Conservation (phyloP, 305 asterid genomes). For the Fraxinus angustifolia region DNA sequence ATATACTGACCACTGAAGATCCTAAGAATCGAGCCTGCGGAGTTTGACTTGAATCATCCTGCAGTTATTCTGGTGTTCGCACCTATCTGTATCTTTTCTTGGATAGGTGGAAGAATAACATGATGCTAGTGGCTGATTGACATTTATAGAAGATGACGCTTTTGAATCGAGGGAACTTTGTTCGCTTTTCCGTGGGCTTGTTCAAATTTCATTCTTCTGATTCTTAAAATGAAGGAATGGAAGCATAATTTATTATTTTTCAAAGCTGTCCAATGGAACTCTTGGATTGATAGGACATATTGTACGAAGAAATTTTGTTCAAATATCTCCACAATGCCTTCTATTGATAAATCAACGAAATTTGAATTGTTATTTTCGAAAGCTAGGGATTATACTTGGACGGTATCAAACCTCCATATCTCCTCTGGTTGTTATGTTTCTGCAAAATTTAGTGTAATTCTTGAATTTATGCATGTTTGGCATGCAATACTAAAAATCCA, state of each 20-base stretch:
- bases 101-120: not conserved
- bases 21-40: not conserved
- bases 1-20: not conserved
- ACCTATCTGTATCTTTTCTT: conserved; percentile 1
- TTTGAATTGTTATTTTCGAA: not conserved
- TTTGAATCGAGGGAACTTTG: not conserved
- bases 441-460: too few species aligned
- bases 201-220: not conserved
- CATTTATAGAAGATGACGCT: not conserved
- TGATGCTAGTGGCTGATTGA: not conserved
- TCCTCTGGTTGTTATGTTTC: not conserved
- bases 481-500: too few species aligned
- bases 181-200: not conserved
- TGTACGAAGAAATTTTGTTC: not conserved
- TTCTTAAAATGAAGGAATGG: not conserved
- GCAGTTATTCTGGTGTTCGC: not conserved
- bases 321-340: not conserved
- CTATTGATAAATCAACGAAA: not conserved
- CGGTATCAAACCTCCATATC: not conserved
- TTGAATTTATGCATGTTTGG: too few species aligned
- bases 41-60: not conserved
- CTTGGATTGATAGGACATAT: not conserved
- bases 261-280: not conserved
- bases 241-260: not conserved
- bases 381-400: not conserved